Evolutionary conservation across 352 stramenopile genomes (phyloP), one percentile per base, ranked within the genome.

Genomic region (Phytophthora hibernalis): DNA sequence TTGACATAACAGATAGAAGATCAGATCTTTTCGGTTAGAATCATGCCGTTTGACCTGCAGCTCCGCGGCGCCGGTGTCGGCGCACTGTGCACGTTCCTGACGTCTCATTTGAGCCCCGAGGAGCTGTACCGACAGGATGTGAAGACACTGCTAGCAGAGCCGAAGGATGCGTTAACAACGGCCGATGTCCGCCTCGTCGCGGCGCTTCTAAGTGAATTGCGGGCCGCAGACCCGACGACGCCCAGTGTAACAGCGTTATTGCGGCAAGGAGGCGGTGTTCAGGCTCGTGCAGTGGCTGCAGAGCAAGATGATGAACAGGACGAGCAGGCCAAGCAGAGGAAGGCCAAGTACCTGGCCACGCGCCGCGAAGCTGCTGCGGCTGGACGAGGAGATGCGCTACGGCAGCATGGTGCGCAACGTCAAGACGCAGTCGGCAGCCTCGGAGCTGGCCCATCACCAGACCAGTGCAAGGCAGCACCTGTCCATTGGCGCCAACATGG

Each of bases 401-500:
- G 71, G 81, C 47, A 67, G 74, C n/a, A 79, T 96, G 70, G 77
- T 95, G 38, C 71, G 71, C 47, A 95, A 93, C 59, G 73, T 96
- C 15, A 77, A 89, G 66, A 65, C 70, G 20, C 70, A 84, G 54
- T 81, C 82, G 47, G 55, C 49, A 10, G 58, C 72, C 1, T 50
- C 60, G 0, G 86, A 95, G 60, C 58, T 94, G 31, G 68, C 81
- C 54, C 61, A 77, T 13, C 79, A 83, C 60, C 75, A 93, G 50
- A 92, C 71, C 35, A 95, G 77, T 10, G 76, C 86, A 40, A 78
- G 80, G 26, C 84, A 93, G 64, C 86, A 96, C 59, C 57, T 96
- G 30, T 95, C 88, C 0, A 87, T 95, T 50, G 88, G 86, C 20
- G 81, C 85, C 31, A 96, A 96, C 65, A 95, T 96, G 88, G 75